Evolutionary conservation across 2,329 filamentous ascomycete genomes (phyloP).

Genomic region (Annulohypoxylon truncatum): DNA sequence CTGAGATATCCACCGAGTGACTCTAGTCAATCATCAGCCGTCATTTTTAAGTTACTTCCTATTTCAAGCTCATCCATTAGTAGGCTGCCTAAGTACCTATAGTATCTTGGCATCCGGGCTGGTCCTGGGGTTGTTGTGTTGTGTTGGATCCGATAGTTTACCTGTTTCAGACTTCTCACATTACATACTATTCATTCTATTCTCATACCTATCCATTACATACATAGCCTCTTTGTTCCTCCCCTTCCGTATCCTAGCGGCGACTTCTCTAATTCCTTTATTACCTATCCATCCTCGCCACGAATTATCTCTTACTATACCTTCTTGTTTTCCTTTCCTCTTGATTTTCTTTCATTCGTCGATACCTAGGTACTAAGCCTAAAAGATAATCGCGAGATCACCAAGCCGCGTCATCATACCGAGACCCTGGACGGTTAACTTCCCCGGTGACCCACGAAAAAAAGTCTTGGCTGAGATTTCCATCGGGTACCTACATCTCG

Average conservation of each 20-base stretch:
- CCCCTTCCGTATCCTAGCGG: not conserved
- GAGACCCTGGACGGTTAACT: slow-evolving; percentile 5
- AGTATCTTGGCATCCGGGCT: slow-evolving; percentile 32
- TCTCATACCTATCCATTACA: not conserved
- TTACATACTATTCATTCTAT: no score
- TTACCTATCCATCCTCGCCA: not conserved
- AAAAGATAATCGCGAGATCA: slow-evolving; percentile 1
- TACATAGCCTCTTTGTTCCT: slow-evolving; percentile 23
- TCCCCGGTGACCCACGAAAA: slow-evolving; percentile 13
- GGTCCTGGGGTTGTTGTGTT: slow-evolving; percentile 26
- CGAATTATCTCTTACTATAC: not conserved
- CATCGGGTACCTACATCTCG: slow-evolving; percentile 10
- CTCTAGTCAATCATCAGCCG: not conserved
- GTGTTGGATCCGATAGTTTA: not conserved
- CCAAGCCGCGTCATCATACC: slow-evolving; percentile 19
- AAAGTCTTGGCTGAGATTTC: slow-evolving; percentile 14
- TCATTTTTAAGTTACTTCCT: slow-evolving; percentile 3
- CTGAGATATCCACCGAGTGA: not conserved
- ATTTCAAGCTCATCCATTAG: slow-evolving; percentile 10
- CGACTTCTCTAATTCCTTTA: slow-evolving; percentile 5
- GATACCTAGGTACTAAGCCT: not conserved
- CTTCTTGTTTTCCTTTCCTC: slow-evolving; percentile 6
- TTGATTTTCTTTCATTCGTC: not conserved
- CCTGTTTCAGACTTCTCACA: slow-evolving; percentile 1
- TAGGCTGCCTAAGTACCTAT: not conserved